phyloP scores from a whole-genome alignment of 805 yeast genomes.

The Pichia nanzhaoensis region DNA sequence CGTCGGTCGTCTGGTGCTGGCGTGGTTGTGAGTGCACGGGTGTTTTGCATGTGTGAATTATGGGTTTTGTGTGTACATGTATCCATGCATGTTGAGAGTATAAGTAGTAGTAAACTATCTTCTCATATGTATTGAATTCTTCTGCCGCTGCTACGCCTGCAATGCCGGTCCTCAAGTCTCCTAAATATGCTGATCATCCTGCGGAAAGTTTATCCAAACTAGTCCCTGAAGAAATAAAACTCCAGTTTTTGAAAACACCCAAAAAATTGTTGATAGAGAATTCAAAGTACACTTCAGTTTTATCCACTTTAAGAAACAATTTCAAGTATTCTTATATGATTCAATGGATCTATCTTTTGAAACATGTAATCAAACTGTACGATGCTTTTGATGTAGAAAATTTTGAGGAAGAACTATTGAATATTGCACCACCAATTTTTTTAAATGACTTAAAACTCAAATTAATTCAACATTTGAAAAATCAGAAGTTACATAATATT shows the following conservation, averaged over 20 bases:
- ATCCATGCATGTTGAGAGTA: too few relatives aligned
- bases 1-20: too few relatives aligned
- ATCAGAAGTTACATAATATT: constrained; percentile 25
- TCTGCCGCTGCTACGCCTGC: too few relatives aligned
- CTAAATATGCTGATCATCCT: constrained; percentile 22
- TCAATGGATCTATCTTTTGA: constrained; percentile 52
- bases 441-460: constrained; percentile 40
- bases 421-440: constrained; percentile 33
- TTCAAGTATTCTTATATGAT: constrained; percentile 35
- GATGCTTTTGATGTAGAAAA: constrained; percentile 53
- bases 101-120: too few relatives aligned
- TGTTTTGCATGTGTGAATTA: too few relatives aligned
- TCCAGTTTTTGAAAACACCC: constrained; percentile 36
- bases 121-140: too few relatives aligned
- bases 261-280: constrained; percentile 33
- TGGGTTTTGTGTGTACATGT: too few relatives aligned
- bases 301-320: constrained; percentile 31
- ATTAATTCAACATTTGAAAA: constrained; percentile 36
- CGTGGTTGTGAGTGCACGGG: too few relatives aligned
- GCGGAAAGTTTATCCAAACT: constrained; percentile 26
- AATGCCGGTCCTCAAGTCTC: constrained; percentile 8
- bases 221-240: constrained; percentile 31
- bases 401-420: constrained; percentile 56
- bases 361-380: constrained; percentile 43
- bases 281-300: constrained; percentile 24